Conservation (phyloP, 2,329 filamentous ascomycete species). For the Thyridium curvatum region DNA sequence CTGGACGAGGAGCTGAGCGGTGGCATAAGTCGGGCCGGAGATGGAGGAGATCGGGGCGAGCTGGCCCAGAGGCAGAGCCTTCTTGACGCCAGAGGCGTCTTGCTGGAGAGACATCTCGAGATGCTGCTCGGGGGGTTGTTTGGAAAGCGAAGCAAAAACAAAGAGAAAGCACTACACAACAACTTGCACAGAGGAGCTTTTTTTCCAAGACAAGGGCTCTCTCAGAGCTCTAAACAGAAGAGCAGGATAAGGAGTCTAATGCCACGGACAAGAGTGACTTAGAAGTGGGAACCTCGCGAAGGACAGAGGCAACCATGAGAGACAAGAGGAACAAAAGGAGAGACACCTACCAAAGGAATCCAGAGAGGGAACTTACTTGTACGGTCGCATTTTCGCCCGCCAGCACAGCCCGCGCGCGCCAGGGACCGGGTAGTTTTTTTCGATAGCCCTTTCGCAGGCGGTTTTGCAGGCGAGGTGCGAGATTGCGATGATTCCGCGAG, state of each 20-base stretch:
- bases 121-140: not conserved
- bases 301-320: not conserved
- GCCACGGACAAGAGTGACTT: not conserved
- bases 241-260: not conserved
- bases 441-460: constrained; percentile 3
- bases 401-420: constrained; percentile 2
- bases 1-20: constrained; percentile 88
- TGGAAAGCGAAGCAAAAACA: not conserved
- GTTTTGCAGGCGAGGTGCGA: not conserved
- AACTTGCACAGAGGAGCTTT: not conserved
- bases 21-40: constrained; percentile 84
- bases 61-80: constrained; percentile 51
- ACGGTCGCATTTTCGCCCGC: not conserved
- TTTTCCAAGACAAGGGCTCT: not conserved
- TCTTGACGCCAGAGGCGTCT: constrained; percentile 21
- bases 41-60: constrained; percentile 53
- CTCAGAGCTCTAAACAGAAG: not conserved
- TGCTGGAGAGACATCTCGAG: constrained; percentile 14
- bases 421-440: not conserved
- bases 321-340: not conserved
- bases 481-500: constrained; percentile 1
- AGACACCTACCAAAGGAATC: not conserved
- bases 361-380: not conserved
- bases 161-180: no score
- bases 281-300: not conserved